phyloP scores from a whole-genome alignment of 176 grass and related monocot species.

The Ensete glaucum region DNA sequence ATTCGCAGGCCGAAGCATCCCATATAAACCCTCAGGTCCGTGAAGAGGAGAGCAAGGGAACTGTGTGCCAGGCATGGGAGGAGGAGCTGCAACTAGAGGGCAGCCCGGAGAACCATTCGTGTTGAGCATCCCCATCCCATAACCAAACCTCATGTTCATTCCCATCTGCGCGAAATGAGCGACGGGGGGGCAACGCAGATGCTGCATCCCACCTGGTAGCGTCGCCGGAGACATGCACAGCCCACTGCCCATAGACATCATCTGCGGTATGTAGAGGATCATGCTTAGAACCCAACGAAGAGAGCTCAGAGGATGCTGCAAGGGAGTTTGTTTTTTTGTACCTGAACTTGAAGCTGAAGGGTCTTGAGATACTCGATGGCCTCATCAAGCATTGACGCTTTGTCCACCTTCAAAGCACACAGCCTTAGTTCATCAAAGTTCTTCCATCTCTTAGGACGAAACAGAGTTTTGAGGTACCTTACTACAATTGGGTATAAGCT shows the following conservation, averaged over 20 bases:
- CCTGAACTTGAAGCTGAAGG: conserved; percentile 72
- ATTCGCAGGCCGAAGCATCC: conserved; percentile 1
- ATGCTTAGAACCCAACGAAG: neutral
- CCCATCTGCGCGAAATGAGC: conserved; percentile 45
- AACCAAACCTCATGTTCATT: conserved; percentile 5
- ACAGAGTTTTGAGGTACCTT: conserved; percentile 30
- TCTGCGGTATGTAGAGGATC: conserved; percentile 23
- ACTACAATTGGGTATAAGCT: conserved; percentile 73
- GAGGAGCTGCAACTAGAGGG: conserved; percentile 1
- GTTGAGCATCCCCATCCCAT: conserved; percentile 8
- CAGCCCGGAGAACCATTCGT: conserved; percentile 11
- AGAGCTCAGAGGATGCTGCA: neutral
- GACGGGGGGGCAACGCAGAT: conserved; percentile 31
- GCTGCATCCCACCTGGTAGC: conserved; percentile 41
- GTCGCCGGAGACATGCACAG: conserved; percentile 47
- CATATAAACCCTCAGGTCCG: neutral
- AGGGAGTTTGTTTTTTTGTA: neutral
- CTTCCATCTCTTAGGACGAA: too few relatives aligned
- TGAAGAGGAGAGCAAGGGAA: neutral
- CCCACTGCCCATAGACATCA: conserved; percentile 58
- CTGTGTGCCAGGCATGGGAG: conserved; percentile 3
- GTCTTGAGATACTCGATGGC: conserved; percentile 76
- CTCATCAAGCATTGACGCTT: conserved; percentile 71
- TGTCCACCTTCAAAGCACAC: conserved; percentile 38
- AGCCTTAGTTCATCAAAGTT: neutral